phyloP scores from a whole-genome alignment of 306 rosid species.

The Sophora flavescens region DNA sequence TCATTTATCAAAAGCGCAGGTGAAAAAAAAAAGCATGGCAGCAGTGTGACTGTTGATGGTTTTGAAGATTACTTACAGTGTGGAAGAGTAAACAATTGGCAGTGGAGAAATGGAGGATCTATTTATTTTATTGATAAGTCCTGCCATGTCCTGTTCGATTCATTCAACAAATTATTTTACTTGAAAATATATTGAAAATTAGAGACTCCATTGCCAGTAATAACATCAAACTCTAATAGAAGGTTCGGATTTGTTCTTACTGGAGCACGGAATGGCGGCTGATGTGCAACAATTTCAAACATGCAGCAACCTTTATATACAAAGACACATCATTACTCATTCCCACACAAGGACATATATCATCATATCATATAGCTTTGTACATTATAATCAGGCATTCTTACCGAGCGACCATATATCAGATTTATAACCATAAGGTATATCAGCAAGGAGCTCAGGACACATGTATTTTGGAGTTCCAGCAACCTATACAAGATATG shows the following conservation, averaged over 20 bases:
- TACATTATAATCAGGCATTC: slow-evolving; percentile 46
- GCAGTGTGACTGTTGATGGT: slow-evolving; percentile 32
- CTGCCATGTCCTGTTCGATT: slow-evolving; percentile 88
- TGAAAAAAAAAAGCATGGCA: slow-evolving; percentile 24
- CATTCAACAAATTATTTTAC: slow-evolving; percentile 35
- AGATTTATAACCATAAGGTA: slow-evolving; percentile 94
- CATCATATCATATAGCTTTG: slow-evolving; percentile 4
- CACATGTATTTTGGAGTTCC: slow-evolving; percentile 93
- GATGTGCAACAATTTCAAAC: slow-evolving; percentile 92
- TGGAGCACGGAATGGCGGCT: slow-evolving; percentile 91
- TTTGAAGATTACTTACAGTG: slow-evolving; percentile 68
- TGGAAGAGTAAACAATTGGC: slow-evolving; percentile 86
- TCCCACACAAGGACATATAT: slow-evolving; percentile 33
- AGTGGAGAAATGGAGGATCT: slow-evolving; percentile 91
- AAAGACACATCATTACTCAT: slow-evolving; percentile 47
- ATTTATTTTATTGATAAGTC: slow-evolving; percentile 86
- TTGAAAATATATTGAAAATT: slow-evolving; percentile 25
- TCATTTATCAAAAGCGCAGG: slow-evolving; percentile 24
- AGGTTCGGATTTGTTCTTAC: slow-evolving; percentile 55
- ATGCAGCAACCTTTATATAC: slow-evolving; percentile 80
- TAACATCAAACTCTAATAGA: slow-evolving; percentile 29
- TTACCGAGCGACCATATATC: slow-evolving; percentile 97
- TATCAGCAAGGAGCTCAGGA: slow-evolving; percentile 92
- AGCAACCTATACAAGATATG: slow-evolving; percentile 65
- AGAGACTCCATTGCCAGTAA: slow-evolving; percentile 27